Conservation (phyloP, 805 yeast genomes). For the Lachancea lanzarotensis region DNA sequence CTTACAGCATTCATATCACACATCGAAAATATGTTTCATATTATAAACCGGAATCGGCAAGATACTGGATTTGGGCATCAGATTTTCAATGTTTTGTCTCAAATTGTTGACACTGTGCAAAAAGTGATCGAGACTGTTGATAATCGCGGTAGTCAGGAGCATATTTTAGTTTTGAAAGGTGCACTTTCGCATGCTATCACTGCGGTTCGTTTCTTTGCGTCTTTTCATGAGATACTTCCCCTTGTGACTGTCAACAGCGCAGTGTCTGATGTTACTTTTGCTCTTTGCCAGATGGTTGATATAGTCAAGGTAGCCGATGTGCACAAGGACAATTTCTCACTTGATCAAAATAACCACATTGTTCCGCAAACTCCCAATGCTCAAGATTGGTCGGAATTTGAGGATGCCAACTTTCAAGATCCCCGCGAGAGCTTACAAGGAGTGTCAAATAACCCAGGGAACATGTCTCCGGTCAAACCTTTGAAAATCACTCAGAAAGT, state of each 20-base stretch:
- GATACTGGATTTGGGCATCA: conserved; percentile 10
- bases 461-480: conserved; percentile 53
- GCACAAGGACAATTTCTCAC: background rate
- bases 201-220: conserved; percentile 64
- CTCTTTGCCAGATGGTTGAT: conserved; percentile 55
- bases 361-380: conserved; percentile 4
- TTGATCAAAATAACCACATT: background rate
- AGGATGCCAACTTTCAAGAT: background rate
- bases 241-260: conserved; percentile 67
- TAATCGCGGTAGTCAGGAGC: conserved; percentile 32
- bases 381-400: background rate
- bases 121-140: conserved; percentile 19
- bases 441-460: conserved; percentile 3
- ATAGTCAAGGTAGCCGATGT: conserved; percentile 35
- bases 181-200: conserved; percentile 71
- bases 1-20: conserved; percentile 4
- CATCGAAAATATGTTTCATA: conserved; percentile 1
- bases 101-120: conserved; percentile 18
- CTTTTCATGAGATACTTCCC: conserved; percentile 61
- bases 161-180: conserved; percentile 49
- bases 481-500: conserved; percentile 58
- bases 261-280: conserved; percentile 61
- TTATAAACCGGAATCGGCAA: conserved; percentile 1
- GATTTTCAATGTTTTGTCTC: conserved; percentile 23
- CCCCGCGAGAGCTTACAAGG: background rate